Conservation (phyloP, 805 yeast species). For the Candida maesae region DNA sequence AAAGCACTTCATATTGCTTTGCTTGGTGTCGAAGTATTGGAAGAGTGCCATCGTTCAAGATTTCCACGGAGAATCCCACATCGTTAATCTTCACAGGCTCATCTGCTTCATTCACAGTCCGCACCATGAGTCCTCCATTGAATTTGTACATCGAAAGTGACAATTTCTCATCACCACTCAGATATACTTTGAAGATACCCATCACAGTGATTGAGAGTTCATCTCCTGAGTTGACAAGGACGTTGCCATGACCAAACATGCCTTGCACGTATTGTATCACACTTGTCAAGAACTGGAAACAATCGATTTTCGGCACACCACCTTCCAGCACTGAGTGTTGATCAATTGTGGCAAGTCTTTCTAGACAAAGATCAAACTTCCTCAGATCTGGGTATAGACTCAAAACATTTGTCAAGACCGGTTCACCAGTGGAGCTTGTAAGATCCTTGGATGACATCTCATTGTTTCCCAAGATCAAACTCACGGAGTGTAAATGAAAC, state of each 20-base stretch:
- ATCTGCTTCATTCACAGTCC: background rate
- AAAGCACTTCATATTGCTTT: background rate
- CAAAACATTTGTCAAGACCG: conserved; percentile 17
- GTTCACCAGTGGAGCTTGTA: conserved; percentile 13
- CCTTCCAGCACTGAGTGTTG: conserved; percentile 19
- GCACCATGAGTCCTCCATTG: conserved; percentile 1
- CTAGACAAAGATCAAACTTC: conserved; percentile 20
- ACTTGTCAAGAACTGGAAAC: conserved; percentile 19
- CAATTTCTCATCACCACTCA: conserved; percentile 20
- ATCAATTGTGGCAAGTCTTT: conserved; percentile 20
- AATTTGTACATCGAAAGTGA: conserved; percentile 2
- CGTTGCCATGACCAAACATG: conserved; percentile 8
- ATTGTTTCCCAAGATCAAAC: conserved; percentile 26
- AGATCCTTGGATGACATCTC: conserved; percentile 21
- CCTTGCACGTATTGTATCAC: conserved; percentile 5
- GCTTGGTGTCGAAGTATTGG: conserved; percentile 4
- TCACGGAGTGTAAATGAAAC: conserved; percentile 16
- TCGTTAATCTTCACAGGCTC: conserved; percentile 7
- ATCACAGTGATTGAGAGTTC: conserved; percentile 16
- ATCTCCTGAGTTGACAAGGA: conserved; percentile 18
- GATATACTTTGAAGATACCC: conserved; percentile 9
- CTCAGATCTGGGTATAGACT: conserved; percentile 13
- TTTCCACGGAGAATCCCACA: conserved; percentile 15
- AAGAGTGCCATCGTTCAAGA: background rate
- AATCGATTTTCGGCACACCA: conserved; percentile 14